A percentile compares a stretch with the other conserved stretches of the same genome.
Evolutionary conservation across 768 basidiomycete species (phyloP).

Genomic region (Tricholoma furcatifolium): DNA sequence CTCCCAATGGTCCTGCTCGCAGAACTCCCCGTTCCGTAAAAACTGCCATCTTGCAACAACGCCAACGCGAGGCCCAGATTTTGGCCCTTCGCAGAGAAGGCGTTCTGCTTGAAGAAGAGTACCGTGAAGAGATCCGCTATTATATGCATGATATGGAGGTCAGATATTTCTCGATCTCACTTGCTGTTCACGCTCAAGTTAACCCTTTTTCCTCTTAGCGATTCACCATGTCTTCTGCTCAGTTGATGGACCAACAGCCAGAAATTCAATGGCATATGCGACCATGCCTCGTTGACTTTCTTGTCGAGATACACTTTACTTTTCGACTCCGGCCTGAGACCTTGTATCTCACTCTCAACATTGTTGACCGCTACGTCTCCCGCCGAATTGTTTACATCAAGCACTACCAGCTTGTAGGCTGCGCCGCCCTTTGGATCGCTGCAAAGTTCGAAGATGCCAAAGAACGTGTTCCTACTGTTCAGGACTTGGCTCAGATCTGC

Average conservation of each 20-base stretch:
- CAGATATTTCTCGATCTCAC: slow-evolving; percentile 29
- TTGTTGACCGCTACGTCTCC: slow-evolving; percentile 98
- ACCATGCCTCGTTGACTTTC: slow-evolving; percentile 96
- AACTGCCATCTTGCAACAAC: slow-evolving; percentile 57
- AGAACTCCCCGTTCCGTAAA: slow-evolving; percentile 70
- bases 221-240: slow-evolving; percentile 85
- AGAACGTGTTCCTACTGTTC: slow-evolving; percentile 94
- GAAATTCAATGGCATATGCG: slow-evolving; percentile 99
- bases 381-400: slow-evolving; percentile 98
- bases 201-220: slow-evolving; percentile 32
- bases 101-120: slow-evolving; percentile 90
- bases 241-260: slow-evolving; percentile 99
- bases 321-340: slow-evolving; percentile 98
- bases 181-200: slow-evolving; percentile 17
- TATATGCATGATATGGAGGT: slow-evolving; percentile 99
- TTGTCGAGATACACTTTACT: slow-evolving; percentile 97
- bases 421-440: slow-evolving; percentile 98
- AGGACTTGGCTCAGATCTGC: slow-evolving; percentile 93
- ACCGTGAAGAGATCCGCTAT: slow-evolving; percentile 84
- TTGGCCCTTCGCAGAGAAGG: slow-evolving; percentile 69
- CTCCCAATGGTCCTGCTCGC: slow-evolving; percentile 47
- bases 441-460: slow-evolving; percentile 99
- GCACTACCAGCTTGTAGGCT: slow-evolving; percentile 98
- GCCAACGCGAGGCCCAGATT: slow-evolving; percentile 69
- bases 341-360: slow-evolving; percentile 96